A percentile compares a stretch with the other conserved stretches of the same genome.
phyloP scores from a whole-genome alignment of 1,139 yeast genomes.

The Arxiozyma bovina region DNA sequence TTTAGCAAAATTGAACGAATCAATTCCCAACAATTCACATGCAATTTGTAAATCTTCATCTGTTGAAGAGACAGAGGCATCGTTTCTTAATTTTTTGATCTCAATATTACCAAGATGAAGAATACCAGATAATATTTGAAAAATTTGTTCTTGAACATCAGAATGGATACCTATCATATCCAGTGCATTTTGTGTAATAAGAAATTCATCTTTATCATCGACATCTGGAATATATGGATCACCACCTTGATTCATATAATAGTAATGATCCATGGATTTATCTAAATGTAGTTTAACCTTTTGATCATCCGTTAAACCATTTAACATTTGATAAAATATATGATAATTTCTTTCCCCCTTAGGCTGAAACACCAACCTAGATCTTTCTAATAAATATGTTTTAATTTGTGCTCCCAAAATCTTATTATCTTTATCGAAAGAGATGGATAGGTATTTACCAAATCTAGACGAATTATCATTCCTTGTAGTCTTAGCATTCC shows the following conservation, averaged over 20 bases:
- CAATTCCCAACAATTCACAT: conserved; percentile 76
- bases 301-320: conserved; percentile 60
- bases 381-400: conserved; percentile 86
- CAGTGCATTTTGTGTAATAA: conserved; percentile 66
- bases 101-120: conserved; percentile 91
- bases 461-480: conserved; percentile 96
- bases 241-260: conserved; percentile 81
- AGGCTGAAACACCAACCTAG: conserved; percentile 92
- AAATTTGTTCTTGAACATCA: conserved; percentile 58
- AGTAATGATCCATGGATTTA: conserved; percentile 59
- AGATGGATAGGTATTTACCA: conserved; percentile 89
- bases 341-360: conserved; percentile 84
- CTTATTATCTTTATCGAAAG: conserved; percentile 62
- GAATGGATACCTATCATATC: conserved; percentile 63
- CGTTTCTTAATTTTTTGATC: conserved; percentile 76
- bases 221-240: conserved; percentile 63
- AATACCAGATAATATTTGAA: conserved; percentile 76
- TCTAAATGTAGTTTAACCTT: conserved; percentile 54
- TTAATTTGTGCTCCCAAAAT: conserved; percentile 92
- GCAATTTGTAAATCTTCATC: conserved; percentile 81
- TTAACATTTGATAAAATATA: conserved; percentile 82
- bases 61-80: conserved; percentile 61
- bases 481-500: conserved; percentile 95
- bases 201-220: conserved; percentile 73
- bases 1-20: conserved; percentile 65